Conservation (phyloP, 2,329 filamentous ascomycete species). For the Fusarium irregulare region DNA sequence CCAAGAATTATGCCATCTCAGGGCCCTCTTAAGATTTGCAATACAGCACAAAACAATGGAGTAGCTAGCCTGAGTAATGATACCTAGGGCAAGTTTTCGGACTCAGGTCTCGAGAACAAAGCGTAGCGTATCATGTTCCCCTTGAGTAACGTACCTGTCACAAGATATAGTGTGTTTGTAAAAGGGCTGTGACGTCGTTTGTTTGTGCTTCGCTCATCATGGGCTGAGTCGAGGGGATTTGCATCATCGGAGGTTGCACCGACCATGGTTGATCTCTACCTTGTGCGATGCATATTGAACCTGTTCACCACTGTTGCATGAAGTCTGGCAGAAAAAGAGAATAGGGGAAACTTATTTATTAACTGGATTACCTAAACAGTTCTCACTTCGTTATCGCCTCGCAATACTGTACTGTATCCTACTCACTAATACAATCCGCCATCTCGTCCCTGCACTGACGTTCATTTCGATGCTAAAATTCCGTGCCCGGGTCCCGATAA, state of each 20-base stretch:
- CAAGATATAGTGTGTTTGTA: constrained; percentile 12
- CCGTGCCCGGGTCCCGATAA: constrained; percentile 21
- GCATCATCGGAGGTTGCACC: constrained; percentile 26
- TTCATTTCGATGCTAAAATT: constrained; percentile 19
- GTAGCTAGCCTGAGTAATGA: neutral
- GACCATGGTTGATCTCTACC: constrained; percentile 13
- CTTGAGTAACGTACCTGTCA: constrained; percentile 9
- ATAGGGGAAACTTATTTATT: neutral
- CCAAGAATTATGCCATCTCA: constrained; percentile 16
- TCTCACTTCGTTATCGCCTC: neutral
- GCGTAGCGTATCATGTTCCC: constrained; percentile 7
- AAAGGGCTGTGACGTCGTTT: constrained; percentile 31
- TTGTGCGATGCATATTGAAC: constrained; percentile 3
- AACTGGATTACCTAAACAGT: neutral
- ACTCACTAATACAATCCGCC: constrained; percentile 14
- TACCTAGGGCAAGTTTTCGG: neutral
- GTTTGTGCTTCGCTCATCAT: constrained; percentile 25
- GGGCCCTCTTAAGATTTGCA: constrained; percentile 3
- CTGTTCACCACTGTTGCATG: neutral
- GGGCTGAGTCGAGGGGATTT: constrained; percentile 19
- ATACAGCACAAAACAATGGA: neutral
- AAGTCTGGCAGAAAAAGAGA: neutral
- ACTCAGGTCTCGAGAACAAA: neutral
- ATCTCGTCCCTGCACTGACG: constrained; percentile 15
- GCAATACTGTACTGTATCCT: neutral